Evolutionary conservation across 164 flowering plant species (phyloP), one percentile per base, ranked within the genome.

Genomic region (Nymphaea thermarum): DNA sequence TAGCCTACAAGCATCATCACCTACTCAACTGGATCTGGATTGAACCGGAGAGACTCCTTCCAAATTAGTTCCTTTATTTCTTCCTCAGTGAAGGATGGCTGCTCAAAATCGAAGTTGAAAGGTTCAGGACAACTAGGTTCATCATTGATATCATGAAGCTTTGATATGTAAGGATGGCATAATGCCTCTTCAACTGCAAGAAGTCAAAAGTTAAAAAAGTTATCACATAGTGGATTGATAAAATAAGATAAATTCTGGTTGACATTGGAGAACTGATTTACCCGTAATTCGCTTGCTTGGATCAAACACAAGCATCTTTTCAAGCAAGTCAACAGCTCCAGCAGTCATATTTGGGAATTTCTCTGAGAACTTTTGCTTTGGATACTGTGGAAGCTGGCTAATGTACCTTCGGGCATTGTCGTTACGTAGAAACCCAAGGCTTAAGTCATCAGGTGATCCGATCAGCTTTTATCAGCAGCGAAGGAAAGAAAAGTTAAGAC

Each of bases 291-390:
- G 94, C 77, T 65, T 86, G 79, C 71, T 80, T 4, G 98, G 98
- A 74, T 93, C 98, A 73, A 93, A 93, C 65, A 89, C 84, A 4
- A 93, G 97, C 98, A 93, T 91, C 79, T 84, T 93, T 80, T 91
- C 97, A 3, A 93, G 78, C 78, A 93, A 82, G 79, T 91, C 94
- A 53, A 86, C 72, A 63, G 88, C 96, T 47, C 81, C 84, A 70
- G 87, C 72, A 63, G 94, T 83, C 80, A 72, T 82, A 67, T 77
- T 86, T 14, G 90, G 86, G 72, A 93, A 93, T 79, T 81, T 84
- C 43, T 72, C 64, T n/a, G 93, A 70, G 64, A 93, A 83, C 42
- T 82, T 82, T 76, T 91, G 94, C 73, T 73, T 82, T 57, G 97
- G 96, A 76, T 77, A 86, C 67, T 93, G 97, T 2, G 96, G 96